phyloP scores from a whole-genome alignment of 805 yeast genomes.

The Candida fluviatilis region DNA sequence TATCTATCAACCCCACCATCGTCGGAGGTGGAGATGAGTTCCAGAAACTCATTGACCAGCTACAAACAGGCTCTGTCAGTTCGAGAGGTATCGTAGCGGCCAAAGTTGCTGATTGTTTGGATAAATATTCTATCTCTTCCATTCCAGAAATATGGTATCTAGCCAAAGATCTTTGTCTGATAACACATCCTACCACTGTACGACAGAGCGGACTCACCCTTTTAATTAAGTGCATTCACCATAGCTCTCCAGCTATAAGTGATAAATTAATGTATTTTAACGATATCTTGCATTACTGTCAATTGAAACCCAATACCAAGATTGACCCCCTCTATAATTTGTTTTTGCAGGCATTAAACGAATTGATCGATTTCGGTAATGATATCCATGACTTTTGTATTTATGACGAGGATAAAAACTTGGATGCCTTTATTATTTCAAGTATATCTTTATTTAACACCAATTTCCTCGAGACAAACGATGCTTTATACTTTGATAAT shows the following conservation, averaged over 20 bases:
- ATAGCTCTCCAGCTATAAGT: slow-evolving; percentile 40
- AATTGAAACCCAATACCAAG: slow-evolving; percentile 19
- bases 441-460: slow-evolving; percentile 10
- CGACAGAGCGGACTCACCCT: slow-evolving; percentile 49
- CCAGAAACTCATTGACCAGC: slow-evolving; percentile 33
- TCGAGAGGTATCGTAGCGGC: slow-evolving; percentile 48
- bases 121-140: slow-evolving; percentile 50
- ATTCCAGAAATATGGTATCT: slow-evolving; percentile 76
- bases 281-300: slow-evolving; percentile 48
- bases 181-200: slow-evolving; percentile 6
- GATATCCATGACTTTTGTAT: slow-evolving; percentile 50
- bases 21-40: slow-evolving; percentile 44
- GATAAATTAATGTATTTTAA: slow-evolving; percentile 54
- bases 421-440: slow-evolving; percentile 13
- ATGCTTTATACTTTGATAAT: slow-evolving; percentile 7
- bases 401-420: slow-evolving; percentile 30
- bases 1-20: slow-evolving; percentile 37
- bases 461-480: slow-evolving; percentile 1
- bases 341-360: slow-evolving; percentile 43
- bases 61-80: slow-evolving; percentile 26
- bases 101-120: slow-evolving; percentile 46
- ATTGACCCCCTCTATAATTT: slow-evolving; percentile 49
- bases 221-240: slow-evolving; percentile 57
- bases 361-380: slow-evolving; percentile 50
- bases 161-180: slow-evolving; percentile 48